phyloP scores from a whole-genome alignment of 2,329 filamentous ascomycete genomes.

The Pseudogymnoascus sp. region DNA sequence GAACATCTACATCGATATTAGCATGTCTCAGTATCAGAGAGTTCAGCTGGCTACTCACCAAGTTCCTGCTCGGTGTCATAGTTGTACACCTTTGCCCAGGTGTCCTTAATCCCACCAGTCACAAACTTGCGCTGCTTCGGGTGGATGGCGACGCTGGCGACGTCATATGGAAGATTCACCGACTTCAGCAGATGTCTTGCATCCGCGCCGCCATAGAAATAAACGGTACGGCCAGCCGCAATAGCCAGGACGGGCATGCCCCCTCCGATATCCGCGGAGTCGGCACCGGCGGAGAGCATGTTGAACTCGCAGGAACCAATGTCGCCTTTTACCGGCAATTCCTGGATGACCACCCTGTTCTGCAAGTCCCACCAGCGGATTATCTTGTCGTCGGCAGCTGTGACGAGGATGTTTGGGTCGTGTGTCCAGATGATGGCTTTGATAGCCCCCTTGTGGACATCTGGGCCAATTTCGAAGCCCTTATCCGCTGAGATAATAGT shows the following conservation, averaged over 20 bases:
- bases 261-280: conserved; percentile 56
- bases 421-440: conserved; percentile 94
- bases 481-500: conserved; percentile 52
- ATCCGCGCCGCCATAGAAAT: conserved; percentile 76
- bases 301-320: conserved; percentile 92
- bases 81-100: conserved; percentile 92
- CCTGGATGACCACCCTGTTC: conserved; percentile 65
- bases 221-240: conserved; percentile 87
- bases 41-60: conserved; percentile 40
- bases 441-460: conserved; percentile 79
- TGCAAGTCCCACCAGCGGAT: conserved; percentile 93
- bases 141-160: conserved; percentile 86
- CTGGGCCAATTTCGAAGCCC: conserved; percentile 81
- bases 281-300: conserved; percentile 51
- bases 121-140: conserved; percentile 75
- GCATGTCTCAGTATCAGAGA: neutral
- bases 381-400: conserved; percentile 82
- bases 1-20: conserved; percentile 56
- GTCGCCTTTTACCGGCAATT: conserved; percentile 72
- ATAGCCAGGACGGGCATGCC: conserved; percentile 74
- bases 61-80: conserved; percentile 79
- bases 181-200: conserved; percentile 72
- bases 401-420: conserved; percentile 82
- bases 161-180: conserved; percentile 72
- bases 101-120: conserved; percentile 85